Conservation (phyloP, 2,329 filamentous ascomycete genomes). For the Blumeria graminis region DNA sequence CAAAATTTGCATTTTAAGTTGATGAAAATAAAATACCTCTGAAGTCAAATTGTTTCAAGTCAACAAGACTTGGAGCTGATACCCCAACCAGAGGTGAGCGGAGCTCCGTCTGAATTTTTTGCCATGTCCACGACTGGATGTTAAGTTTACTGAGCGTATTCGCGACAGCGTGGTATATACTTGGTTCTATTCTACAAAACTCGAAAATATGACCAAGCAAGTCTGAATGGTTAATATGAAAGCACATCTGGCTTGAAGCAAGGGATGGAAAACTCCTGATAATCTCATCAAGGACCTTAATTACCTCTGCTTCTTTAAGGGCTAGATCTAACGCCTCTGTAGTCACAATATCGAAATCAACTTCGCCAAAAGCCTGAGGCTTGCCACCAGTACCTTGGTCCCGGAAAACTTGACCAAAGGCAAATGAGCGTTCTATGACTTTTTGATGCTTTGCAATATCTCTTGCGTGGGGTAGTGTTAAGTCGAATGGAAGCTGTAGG, state of each 20-base stretch:
- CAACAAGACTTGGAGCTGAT: conserved; percentile 72
- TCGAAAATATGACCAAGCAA: conserved; percentile 76
- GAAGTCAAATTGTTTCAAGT: conserved; percentile 79
- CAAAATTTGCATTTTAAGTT: conserved; percentile 1
- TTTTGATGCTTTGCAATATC: conserved; percentile 52
- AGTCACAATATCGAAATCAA: conserved; percentile 92
- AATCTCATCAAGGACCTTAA: conserved; percentile 88
- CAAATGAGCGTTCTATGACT: conserved; percentile 51
- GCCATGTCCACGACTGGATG: conserved; percentile 56
- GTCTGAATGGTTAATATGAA: conserved; percentile 73
- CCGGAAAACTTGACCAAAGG: conserved; percentile 72
- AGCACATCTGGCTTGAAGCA: conserved; percentile 51
- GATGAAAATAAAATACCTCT: conserved; percentile 27
- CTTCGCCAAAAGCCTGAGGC: conserved; percentile 62
- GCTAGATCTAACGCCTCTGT: conserved; percentile 58
- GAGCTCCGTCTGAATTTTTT: conserved; percentile 60
- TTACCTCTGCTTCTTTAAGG: conserved; percentile 74
- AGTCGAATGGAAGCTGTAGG: conserved; percentile 78
- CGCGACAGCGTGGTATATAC: conserved; percentile 47
- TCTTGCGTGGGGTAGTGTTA: conserved; percentile 72
- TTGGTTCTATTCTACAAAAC: conserved; percentile 52
- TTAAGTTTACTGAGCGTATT: conserved; percentile 74
- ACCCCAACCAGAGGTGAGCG: conserved; percentile 61
- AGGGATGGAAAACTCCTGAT: conserved; percentile 58
- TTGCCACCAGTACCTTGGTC: conserved; percentile 58